These are phyloP conservation scores for Phytopythium vexans DNA, from an alignment of 352 stramenopile species.

Conservation along the genomic window DNA sequence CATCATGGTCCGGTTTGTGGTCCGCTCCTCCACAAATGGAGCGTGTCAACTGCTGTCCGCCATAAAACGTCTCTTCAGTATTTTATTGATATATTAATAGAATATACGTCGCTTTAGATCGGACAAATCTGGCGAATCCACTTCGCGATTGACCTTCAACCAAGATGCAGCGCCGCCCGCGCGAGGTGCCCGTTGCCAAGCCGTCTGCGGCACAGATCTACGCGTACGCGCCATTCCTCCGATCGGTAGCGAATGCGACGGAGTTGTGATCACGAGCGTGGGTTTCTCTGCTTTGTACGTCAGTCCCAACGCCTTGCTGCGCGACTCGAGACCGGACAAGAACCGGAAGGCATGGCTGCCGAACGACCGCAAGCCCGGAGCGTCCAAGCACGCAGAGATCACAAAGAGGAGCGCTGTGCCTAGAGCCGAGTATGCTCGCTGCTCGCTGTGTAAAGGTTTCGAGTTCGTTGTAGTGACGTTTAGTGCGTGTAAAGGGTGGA, in stretches of 20 bases:
- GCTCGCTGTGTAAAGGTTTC: conserved; percentile 2
- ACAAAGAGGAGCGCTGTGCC: conserved; percentile 19
- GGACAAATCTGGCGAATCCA: too few relatives aligned
- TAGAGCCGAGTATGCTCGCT: conserved; percentile 17
- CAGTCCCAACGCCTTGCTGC: conserved; percentile 19
- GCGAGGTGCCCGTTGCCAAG: conserved; percentile 53
- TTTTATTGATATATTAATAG: too few relatives aligned
- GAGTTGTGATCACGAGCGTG: neutral
- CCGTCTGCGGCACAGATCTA: conserved; percentile 54
- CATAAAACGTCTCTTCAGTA: too few relatives aligned
- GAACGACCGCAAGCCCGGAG: conserved; percentile 37
- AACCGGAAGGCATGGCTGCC: conserved; percentile 40
- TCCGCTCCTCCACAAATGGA: too few relatives aligned
- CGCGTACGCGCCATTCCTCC: conserved; percentile 27
- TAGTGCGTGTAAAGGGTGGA: conserved; percentile 16
- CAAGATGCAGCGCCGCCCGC: conserved; percentile 16
- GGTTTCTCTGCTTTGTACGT: neutral
- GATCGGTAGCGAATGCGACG: neutral
- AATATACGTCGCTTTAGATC: too few relatives aligned
- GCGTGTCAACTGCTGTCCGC: too few relatives aligned
- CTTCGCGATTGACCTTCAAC: too few relatives aligned
- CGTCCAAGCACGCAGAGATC: conserved; percentile 46
- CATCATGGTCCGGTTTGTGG: too few relatives aligned
- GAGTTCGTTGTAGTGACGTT: neutral
- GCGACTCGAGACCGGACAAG: conserved; percentile 12